These are phyloP conservation scores for Pestalotiopsis fici DNA, from an alignment of 2,329 filamentous ascomycete species.

Conservation along the genomic window DNA sequence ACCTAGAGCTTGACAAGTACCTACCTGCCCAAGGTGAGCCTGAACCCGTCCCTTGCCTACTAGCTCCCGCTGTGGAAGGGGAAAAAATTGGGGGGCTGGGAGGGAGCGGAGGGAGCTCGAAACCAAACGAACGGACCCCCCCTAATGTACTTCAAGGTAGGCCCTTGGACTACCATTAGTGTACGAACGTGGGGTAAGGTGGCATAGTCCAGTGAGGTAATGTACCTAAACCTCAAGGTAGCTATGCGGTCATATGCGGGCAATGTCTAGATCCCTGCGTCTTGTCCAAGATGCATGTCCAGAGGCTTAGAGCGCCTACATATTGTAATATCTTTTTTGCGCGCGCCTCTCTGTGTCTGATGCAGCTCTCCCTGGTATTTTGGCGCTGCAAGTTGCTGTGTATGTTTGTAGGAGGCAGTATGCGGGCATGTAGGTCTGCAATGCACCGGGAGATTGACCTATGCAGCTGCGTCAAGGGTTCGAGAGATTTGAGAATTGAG, in stretches of 20 bases:
- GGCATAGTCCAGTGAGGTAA: neutral
- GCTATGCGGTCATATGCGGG: neutral
- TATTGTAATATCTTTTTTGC: neutral
- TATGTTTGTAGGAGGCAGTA: neutral
- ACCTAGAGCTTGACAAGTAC: neutral
- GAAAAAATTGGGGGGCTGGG: constrained; percentile 5
- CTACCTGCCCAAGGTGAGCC: neutral
- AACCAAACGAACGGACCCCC: neutral
- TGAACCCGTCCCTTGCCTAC: neutral
- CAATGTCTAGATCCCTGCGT: neutral
- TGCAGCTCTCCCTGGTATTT: neutral
- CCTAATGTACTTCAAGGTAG: neutral
- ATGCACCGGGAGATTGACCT: neutral
- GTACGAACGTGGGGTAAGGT: neutral
- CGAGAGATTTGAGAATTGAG: neutral
- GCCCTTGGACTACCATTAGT: neutral
- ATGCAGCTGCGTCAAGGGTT: neutral
- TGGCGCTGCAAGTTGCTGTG: neutral
- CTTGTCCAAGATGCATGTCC: neutral
- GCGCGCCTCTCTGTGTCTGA: neutral
- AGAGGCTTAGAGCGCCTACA: neutral
- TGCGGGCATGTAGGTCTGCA: neutral
- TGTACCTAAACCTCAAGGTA: neutral
- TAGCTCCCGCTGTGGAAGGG: constrained; percentile 6
- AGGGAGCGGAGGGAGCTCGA: neutral